Base-by-base conservation (phyloP, 1,139 yeast genomes). In the Candida labiduridarum region DNA sequence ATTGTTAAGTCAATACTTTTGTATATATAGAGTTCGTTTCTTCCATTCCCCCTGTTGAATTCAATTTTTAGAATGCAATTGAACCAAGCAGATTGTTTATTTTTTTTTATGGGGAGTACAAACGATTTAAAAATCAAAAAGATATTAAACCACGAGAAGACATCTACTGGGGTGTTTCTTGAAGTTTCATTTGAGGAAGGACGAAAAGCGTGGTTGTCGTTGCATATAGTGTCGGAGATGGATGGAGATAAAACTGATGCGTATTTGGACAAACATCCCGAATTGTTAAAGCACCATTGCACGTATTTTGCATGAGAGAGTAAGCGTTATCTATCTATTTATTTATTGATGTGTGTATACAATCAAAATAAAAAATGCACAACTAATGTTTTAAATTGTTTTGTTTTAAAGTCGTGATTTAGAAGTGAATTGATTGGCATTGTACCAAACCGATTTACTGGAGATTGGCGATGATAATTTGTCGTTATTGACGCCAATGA, bases 141-240 rank as follows among this genome's bases (percentile, higher is more conserved):
- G 16, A 41, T 41, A n/a, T 19, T 16, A 9, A 31, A 31, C 8
- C 38, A 41, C 33, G 44, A 41, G 31, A 41, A 31, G 14, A 41
- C 27, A 9, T 31, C 38, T 15, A 31, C 36, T 2, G 44, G 44
- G 29, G 44, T 41, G 5, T 41, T 16, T 31, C 44, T 41, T 18
- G 22, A 31, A 11, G 44, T 41, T 15, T 30, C 31, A n/a, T 41
- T 31, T 30, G 29, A 10, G 3, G 29, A 31, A 31, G 44, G 44
- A 12, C 19, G 31, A 2, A 41, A 30, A 18, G 44, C 36, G 11
- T 41, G 44, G 44, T 31, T 41, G 33, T 31, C 38, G 11, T 41
- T 41, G 11, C 15, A 41, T 30, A 31, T 30, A 14, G 44, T 31
- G 11, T 30, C 29, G 9, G 29, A 18, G 19, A 41, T 41, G 44